Base-by-base conservation (phyloP, 768 basidiomycete genomes). In the Rhodotorula kratochvilovae region DNA sequence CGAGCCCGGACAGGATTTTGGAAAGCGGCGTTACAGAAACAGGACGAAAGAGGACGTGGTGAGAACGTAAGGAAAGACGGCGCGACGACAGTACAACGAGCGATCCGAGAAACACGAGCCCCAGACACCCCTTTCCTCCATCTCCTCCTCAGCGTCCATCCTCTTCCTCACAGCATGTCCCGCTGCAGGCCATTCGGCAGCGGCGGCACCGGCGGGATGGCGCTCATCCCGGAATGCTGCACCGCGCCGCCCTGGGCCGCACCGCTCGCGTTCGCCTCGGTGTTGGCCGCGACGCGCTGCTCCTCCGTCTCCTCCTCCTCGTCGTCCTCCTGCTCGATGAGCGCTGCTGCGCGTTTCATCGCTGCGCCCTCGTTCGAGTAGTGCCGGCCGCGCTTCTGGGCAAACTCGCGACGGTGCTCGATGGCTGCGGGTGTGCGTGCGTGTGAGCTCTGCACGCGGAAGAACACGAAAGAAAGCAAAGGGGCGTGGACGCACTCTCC, bases 371-470 rank as follows among this genome's bases (percentile, higher is more conserved):
- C 58, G 42, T 59, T 59, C 58, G 42, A 46, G 70, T 75, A 75
- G 45, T 75, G 74, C 3, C 74, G 59, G 4, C 59, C 61, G 27
- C 74, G 67, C 36, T 60, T 63, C 51, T 72, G 51, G 2, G 61
- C 61, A 36, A 75, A 75, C 29, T 69, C 48, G 39, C 63, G 63
- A 36, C 74, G 70, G 58, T 75, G 74, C 35, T 66, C 68, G 33
- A 66, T 60, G n/a, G 74, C 74, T 75, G 61, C 5, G 19, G 17
- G 58, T 23, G 42, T 21, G 35, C 1, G 15, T 23, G 23, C 6
- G 25, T 6, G 42, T 35, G 2, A 55, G 31, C 39, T 31, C 19
- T 7, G 19, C 4, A 46, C 3, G 3, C 11, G n/a, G n/a, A n/a
- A n/a, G n/a, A n/a, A n/a, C 4, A 3, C 3, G 36, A 35, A 42